These are phyloP conservation scores for Eucalyptus curtisii DNA, from an alignment of 345 rosid species.

Conservation along the genomic window DNA sequence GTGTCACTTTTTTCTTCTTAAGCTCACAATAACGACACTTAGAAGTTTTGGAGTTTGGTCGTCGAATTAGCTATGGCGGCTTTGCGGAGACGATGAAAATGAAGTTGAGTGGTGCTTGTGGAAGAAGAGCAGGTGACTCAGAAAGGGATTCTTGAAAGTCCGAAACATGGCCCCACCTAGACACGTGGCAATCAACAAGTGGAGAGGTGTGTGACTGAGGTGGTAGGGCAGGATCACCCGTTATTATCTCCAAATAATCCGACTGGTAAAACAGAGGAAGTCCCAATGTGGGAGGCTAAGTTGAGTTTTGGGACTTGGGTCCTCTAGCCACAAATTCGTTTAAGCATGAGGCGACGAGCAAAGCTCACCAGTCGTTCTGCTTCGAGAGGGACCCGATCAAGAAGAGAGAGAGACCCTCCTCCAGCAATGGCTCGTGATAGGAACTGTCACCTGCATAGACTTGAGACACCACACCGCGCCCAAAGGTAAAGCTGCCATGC, in stretches of 20 bases:
- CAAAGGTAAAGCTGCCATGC: background rate
- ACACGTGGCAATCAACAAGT: background rate
- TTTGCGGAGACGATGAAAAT: background rate
- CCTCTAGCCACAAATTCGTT: background rate
- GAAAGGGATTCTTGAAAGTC: background rate
- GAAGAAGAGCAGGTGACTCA: background rate
- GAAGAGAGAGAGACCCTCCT: background rate
- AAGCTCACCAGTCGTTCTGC: background rate
- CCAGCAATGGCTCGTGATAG: background rate
- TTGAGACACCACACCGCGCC: background rate
- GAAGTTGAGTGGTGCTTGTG: background rate
- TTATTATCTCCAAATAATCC: background rate
- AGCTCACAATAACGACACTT: background rate
- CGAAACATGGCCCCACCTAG: background rate
- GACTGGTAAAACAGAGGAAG: background rate
- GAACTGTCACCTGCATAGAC: background rate
- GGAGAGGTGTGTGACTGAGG: background rate
- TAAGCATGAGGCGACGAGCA: background rate
- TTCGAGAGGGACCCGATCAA: background rate
- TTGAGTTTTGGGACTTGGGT: background rate
- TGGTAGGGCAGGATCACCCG: background rate
- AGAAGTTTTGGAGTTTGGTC: background rate
- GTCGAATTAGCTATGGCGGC: background rate
- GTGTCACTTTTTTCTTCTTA: background rate
- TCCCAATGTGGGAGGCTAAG: background rate